Conservation (phyloP, 257 asterid genomes). For the Primulina huaijiensis region DNA sequence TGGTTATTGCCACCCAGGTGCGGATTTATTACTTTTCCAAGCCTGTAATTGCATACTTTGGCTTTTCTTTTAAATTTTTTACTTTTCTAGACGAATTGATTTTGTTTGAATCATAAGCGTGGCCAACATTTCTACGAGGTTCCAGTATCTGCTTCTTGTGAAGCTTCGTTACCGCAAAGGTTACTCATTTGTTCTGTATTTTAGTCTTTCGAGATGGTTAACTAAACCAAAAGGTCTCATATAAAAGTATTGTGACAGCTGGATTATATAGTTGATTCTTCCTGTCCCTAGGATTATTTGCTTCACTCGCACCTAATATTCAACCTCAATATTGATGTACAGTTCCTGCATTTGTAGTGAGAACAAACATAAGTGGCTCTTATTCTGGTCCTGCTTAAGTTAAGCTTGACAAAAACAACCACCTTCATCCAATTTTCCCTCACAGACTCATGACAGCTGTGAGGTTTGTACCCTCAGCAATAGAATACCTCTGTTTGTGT, state of each 20-base stretch:
- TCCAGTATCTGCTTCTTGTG: background rate
- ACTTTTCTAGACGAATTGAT: background rate
- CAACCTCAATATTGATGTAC: background rate
- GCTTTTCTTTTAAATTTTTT: background rate
- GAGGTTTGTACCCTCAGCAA: background rate
- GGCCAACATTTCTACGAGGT: background rate
- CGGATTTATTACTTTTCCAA: slow-evolving; percentile 9
- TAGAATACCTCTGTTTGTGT: background rate
- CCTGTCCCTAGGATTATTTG: background rate
- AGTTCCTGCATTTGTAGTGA: background rate
- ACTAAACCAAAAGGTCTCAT: slow-evolving; percentile 7
- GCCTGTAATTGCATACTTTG: background rate
- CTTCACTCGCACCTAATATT: background rate
- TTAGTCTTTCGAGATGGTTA: background rate
- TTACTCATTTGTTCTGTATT: background rate
- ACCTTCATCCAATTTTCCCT: background rate
- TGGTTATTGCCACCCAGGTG: slow-evolving; percentile 86
- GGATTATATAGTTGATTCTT: background rate
- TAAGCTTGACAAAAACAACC: background rate
- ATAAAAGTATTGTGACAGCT: background rate
- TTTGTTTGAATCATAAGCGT: background rate
- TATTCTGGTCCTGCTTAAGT: background rate
- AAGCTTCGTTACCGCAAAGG: background rate
- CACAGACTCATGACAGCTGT: background rate
- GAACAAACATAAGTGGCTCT: background rate